Conservation (phyloP, 2,329 filamentous ascomycete species). For the Paracorniculantispora psalliotae region DNA sequence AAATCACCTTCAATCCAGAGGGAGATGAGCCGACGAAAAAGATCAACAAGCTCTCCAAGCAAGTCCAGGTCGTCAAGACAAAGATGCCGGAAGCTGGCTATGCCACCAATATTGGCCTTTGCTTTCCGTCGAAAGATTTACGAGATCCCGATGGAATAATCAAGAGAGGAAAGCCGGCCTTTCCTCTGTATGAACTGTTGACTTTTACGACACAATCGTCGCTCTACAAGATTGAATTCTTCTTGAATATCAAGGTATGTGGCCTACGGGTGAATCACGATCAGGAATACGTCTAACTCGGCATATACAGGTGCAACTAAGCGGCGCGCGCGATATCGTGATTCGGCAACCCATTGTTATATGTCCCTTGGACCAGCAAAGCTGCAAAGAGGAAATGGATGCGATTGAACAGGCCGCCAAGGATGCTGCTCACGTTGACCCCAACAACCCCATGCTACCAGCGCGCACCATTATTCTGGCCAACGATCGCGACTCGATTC, state of each 20-base stretch:
- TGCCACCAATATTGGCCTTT: slow-evolving; percentile 83
- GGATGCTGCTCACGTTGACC: slow-evolving; percentile 82
- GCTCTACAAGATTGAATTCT: slow-evolving; percentile 98
- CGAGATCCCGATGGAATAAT: slow-evolving; percentile 84
- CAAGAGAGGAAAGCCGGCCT: slow-evolving; percentile 76
- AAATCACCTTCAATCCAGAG: slow-evolving; percentile 98
- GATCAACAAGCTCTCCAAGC: slow-evolving; percentile 78
- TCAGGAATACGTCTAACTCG: slow-evolving; percentile 14
- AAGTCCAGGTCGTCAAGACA: slow-evolving; percentile 73
- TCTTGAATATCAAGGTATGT: slow-evolving; percentile 81
- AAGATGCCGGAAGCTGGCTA: slow-evolving; percentile 89
- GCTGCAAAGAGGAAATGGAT: slow-evolving; percentile 97
- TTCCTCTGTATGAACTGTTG: slow-evolving; percentile 81
- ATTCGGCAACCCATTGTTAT: slow-evolving; percentile 92
- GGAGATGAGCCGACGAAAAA: slow-evolving; percentile 92
- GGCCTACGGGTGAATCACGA: not conserved
- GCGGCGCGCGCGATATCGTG: slow-evolving; percentile 79
- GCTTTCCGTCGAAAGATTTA: slow-evolving; percentile 86
- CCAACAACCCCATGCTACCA: slow-evolving; percentile 87
- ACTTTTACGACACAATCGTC: slow-evolving; percentile 93
- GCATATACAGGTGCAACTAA: slow-evolving; percentile 69
- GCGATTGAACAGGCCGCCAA: slow-evolving; percentile 94
- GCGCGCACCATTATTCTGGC: slow-evolving; percentile 76
- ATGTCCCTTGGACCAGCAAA: slow-evolving; percentile 89
- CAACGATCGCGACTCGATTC: slow-evolving; percentile 62